Evolutionary conservation across 257 asterid genomes (phyloP), one percentile per base, ranked within the genome.

Genomic region (Craterostigma plantagineum): DNA sequence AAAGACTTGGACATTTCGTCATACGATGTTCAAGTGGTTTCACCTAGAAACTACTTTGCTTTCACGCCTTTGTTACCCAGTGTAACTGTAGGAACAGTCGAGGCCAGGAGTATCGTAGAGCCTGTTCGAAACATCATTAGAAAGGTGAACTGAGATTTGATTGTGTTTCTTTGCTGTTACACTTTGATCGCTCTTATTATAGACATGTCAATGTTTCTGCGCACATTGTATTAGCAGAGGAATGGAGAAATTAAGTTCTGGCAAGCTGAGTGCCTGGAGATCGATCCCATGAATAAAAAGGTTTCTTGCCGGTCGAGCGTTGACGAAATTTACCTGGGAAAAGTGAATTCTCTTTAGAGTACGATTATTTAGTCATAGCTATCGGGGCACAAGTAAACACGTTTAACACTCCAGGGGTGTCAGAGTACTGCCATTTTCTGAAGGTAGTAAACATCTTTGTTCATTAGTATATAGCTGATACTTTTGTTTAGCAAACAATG

Each of bases 51-150:
- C 53, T 90, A 90, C 78, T 90, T 90, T 61, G 93, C 95, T 11
- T 90, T 90, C 67, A 90, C 98, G 53, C 98, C 98, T 10, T 63
- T 90, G 63, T 65, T 90, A 44, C 98, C 98, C 36, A 90, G 98
- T 52, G 92, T 90, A 63, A 90, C 98, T 4, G 82, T 95, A 65
- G 98, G 98, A 62, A 76, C 93, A 4, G 98, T 90, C 16, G 95
- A 90, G 67, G 93, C 95, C 16, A 70, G 98, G 27, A 90, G 98
- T 66, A 73, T 90, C 14, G 98, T 90, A 9, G 98, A 90, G 63
- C 98, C 95, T 9, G 69, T 90, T 36, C 69, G 98, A 16, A 90
- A 83, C 70, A 67, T 90, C n/a, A 65, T 79, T 11, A 79, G 65
- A 63, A 83, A 79, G 95, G 98, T 79, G 50, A 36, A 17, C 3